Conservation (phyloP, 345 rosid species). For the Punica granatum region DNA sequence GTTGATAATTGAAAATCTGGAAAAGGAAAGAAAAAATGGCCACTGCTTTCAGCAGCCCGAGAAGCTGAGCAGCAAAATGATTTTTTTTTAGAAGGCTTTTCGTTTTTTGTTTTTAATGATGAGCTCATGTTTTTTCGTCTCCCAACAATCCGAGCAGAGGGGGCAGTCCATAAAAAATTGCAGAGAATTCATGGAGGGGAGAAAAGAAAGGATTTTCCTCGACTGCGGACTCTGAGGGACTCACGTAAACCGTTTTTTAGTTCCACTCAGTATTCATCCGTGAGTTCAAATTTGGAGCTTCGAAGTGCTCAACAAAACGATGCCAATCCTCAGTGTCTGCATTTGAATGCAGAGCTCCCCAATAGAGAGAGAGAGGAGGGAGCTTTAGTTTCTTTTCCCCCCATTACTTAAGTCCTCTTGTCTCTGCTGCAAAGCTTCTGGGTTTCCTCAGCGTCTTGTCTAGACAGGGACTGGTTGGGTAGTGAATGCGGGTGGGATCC, state of each 20-base stretch:
- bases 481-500: not conserved
- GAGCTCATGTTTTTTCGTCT: not conserved
- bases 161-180: conserved; percentile 2
- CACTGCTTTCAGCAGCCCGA: not conserved
- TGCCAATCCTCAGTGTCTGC: not conserved
- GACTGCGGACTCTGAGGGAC: conserved; percentile 5
- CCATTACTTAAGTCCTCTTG: not conserved
- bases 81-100: not conserved
- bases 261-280: conserved; percentile 1
- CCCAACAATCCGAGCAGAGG: conserved; percentile 1
- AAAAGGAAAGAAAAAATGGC: not conserved
- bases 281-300: not conserved
- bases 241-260: not conserved
- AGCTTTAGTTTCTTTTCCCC: not conserved
- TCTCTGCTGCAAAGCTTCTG: not conserved
- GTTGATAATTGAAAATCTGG: not conserved
- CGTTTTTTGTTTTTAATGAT: not conserved
- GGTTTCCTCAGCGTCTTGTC: not conserved
- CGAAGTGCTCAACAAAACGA: not conserved
- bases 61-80: not conserved
- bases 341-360: not conserved
- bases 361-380: not conserved
- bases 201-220: conserved; percentile 1
- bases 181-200: conserved; percentile 6
- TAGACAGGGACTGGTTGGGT: not conserved